Evolutionary conservation across 2,329 filamentous ascomycete species (phyloP).

Genomic region (Epichloe bromicola): DNA sequence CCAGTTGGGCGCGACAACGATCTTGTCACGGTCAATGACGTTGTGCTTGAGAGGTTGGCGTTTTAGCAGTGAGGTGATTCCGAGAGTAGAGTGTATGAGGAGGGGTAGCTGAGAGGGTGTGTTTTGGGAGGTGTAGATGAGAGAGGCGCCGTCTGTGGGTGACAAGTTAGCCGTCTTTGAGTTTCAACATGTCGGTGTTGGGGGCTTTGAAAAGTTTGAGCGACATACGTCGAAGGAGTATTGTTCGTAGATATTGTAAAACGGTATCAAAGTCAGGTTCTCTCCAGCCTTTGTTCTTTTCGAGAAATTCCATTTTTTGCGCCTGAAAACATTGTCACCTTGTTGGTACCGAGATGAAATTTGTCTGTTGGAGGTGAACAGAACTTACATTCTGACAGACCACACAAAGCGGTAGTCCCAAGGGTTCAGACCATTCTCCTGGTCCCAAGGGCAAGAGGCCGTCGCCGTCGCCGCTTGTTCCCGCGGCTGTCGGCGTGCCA

Average conservation of each 20-base stretch:
- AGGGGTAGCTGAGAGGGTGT: conserved; percentile 64
- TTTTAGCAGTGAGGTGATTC: conserved; percentile 73
- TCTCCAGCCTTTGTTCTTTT: conserved; percentile 84
- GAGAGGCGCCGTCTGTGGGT: conserved; percentile 58
- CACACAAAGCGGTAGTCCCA: conserved; percentile 78
- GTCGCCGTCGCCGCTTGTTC: conserved; percentile 43
- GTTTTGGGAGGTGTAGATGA: conserved; percentile 73
- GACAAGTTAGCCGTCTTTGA: background rate
- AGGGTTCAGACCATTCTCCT: conserved; percentile 84
- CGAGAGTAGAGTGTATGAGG: conserved; percentile 72
- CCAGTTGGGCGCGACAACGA: conserved; percentile 92
- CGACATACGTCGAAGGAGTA: conserved; percentile 67
- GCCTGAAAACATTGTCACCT: conserved; percentile 34
- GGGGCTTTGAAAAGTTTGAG: background rate
- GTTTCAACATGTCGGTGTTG: no score
- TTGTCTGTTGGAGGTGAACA: conserved; percentile 3
- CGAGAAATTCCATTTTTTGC: conserved; percentile 75
- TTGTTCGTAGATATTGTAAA: conserved; percentile 80
- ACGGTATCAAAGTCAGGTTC: conserved; percentile 96
- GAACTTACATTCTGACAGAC: conserved; percentile 81
- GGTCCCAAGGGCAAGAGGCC: conserved; percentile 67
- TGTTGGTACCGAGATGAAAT: background rate
- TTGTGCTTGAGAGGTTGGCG: conserved; percentile 73
- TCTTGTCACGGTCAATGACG: conserved; percentile 86
- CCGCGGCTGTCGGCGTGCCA: conserved; percentile 43